phyloP scores from a whole-genome alignment of 257 asterid genomes.

The Osmanthus fragrans region DNA sequence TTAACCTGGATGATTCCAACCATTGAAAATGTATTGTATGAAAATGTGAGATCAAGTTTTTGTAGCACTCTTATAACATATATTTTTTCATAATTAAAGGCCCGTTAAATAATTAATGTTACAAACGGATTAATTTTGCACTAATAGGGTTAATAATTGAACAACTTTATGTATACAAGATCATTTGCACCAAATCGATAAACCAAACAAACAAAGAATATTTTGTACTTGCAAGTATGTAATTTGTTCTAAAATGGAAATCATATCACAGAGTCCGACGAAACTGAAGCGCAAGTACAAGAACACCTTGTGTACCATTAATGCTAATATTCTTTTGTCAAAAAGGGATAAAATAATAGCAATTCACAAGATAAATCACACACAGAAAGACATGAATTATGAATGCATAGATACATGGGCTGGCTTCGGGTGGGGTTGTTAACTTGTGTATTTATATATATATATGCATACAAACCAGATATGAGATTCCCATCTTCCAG shows the following conservation, averaged over 20 bases:
- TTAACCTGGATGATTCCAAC: neutral
- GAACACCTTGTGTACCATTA: neutral
- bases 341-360: neutral
- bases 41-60: neutral
- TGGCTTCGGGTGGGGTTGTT: neutral
- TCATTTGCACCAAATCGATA: neutral
- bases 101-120: neutral
- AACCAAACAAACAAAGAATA: neutral
- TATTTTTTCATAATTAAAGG: neutral
- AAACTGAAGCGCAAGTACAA: slow-evolving; percentile 1
- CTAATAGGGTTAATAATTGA: neutral
- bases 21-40: neutral
- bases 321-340: neutral
- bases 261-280: neutral
- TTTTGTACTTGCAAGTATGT: neutral
- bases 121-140: neutral
- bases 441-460: neutral
- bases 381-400: slow-evolving; percentile 25
- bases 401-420: neutral
- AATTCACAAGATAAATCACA: slow-evolving; percentile 5
- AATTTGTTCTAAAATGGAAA: neutral
- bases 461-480: slow-evolving; percentile 63
- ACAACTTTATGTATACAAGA: neutral
- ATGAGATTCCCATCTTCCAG: slow-evolving; percentile 99
- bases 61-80: neutral